Percentiles rank a stretch among this genome's conserved stretches.
These are phyloP conservation scores for Kalmusia sp. DNA, from an alignment of 2,329 filamentous ascomycete species.

Conservation along the genomic window DNA sequence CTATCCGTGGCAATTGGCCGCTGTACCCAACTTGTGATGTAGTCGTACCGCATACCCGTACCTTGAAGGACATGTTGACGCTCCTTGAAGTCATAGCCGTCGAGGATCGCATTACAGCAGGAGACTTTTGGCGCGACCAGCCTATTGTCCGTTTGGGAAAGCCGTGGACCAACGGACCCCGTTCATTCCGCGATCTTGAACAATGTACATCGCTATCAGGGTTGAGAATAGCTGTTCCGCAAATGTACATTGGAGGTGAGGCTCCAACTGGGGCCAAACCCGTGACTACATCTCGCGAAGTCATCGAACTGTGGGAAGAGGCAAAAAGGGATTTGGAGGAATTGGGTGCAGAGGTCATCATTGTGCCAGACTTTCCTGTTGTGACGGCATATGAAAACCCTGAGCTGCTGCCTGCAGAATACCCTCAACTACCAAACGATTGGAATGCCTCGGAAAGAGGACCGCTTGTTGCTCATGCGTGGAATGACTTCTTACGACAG, in stretches of 20 bases:
- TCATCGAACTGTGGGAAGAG: slow-evolving; percentile 45
- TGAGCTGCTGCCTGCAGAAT: slow-evolving; percentile 47
- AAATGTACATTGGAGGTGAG: slow-evolving; percentile 58
- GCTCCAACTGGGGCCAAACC: slow-evolving; percentile 41
- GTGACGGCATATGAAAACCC: slow-evolving; percentile 54
- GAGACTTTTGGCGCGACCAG: slow-evolving; percentile 65
- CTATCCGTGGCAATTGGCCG: slow-evolving; percentile 61
- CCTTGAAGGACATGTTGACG: slow-evolving; percentile 57
- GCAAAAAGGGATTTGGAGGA: slow-evolving; percentile 47
- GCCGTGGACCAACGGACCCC: slow-evolving; percentile 5
- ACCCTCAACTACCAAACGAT: slow-evolving; percentile 51
- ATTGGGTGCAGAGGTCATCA: slow-evolving; percentile 51
- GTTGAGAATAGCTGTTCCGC: slow-evolving; percentile 56
- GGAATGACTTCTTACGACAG: slow-evolving; percentile 58
- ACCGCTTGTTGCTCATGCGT: slow-evolving; percentile 57
- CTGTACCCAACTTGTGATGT: slow-evolving; percentile 65
- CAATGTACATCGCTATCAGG: slow-evolving; percentile 11
- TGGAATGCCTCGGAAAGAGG: slow-evolving; percentile 58
- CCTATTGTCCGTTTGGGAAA: slow-evolving; percentile 51
- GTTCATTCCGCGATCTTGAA: neutral
- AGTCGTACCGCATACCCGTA: slow-evolving; percentile 60
- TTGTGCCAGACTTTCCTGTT: slow-evolving; percentile 55
- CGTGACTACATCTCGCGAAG: slow-evolving; percentile 43
- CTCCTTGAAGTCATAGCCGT: slow-evolving; percentile 58
- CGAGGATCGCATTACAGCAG: slow-evolving; percentile 49